phyloP scores from a whole-genome alignment of 257 asterid genomes.

The Solanum rostratum region DNA sequence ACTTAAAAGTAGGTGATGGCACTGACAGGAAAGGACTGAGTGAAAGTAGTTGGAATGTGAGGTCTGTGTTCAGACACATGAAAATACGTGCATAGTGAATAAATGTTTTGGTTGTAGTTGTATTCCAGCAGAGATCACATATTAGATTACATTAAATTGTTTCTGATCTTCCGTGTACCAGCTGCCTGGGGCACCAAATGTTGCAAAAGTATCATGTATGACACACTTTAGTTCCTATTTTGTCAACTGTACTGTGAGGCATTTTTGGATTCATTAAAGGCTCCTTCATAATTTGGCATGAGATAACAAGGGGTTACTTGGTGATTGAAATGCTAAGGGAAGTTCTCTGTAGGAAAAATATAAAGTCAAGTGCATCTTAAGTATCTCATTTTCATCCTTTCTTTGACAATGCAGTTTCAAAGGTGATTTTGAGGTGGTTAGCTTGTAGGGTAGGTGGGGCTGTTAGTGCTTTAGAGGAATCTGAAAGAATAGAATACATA shows the following conservation, averaged over 20 bases:
- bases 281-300: not conserved
- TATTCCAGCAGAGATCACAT: not conserved
- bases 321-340: not conserved
- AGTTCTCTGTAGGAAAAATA: not conserved
- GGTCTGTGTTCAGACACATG: not conserved
- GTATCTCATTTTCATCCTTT: not conserved
- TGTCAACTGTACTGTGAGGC: not conserved
- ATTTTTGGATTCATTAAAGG: not conserved
- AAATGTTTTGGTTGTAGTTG: not conserved
- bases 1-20: not conserved
- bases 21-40: not conserved
- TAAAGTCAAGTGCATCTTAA: not conserved
- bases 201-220: not conserved
- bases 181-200: not conserved
- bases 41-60: not conserved
- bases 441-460: not conserved
- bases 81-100: not conserved
- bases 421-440: not conserved
- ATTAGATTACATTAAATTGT: not conserved
- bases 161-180: not conserved
- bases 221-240: not conserved
- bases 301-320: not conserved
- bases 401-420: not conserved
- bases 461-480: not conserved
- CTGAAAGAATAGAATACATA: not conserved